These are phyloP conservation scores for Paracoccidioides brasiliensis DNA, from an alignment of 2,329 filamentous ascomycete species.

Conservation along the genomic window DNA sequence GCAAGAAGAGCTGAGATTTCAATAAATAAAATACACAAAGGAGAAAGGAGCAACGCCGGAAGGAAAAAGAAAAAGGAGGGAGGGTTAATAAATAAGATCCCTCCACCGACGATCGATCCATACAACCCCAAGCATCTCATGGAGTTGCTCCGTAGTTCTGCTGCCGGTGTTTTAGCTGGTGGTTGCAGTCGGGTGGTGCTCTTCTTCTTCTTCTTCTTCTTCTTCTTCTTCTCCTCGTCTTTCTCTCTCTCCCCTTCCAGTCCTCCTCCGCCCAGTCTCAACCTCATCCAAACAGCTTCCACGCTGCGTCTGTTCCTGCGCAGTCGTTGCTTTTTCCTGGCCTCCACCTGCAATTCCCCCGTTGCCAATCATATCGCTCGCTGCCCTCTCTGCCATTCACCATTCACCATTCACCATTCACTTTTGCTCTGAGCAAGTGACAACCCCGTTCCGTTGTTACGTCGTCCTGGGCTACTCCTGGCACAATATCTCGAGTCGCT, in stretches of 20 bases:
- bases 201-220: neutral
- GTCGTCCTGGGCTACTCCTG: neutral
- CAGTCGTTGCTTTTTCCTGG: neutral
- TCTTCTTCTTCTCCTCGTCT: neutral
- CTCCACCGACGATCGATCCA: neutral
- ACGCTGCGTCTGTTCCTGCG: neutral
- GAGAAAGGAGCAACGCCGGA: neutral
- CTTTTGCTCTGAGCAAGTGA: neutral
- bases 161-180: neutral
- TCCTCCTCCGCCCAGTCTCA: neutral
- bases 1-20: too few relatives aligned
- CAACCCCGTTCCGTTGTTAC: neutral
- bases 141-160: neutral
- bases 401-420: too few relatives aligned
- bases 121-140: neutral
- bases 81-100: neutral
- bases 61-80: neutral
- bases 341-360: neutral
- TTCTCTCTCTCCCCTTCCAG: too few relatives aligned
- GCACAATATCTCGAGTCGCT: neutral
- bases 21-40: neutral
- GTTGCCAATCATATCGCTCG: neutral
- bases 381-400: neutral
- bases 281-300: neutral
- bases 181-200: neutral